Evolutionary conservation across 2,329 filamentous ascomycete species (phyloP), one percentile per base, ranked within the genome.

Genomic region (Didymella arachidicola): DNA sequence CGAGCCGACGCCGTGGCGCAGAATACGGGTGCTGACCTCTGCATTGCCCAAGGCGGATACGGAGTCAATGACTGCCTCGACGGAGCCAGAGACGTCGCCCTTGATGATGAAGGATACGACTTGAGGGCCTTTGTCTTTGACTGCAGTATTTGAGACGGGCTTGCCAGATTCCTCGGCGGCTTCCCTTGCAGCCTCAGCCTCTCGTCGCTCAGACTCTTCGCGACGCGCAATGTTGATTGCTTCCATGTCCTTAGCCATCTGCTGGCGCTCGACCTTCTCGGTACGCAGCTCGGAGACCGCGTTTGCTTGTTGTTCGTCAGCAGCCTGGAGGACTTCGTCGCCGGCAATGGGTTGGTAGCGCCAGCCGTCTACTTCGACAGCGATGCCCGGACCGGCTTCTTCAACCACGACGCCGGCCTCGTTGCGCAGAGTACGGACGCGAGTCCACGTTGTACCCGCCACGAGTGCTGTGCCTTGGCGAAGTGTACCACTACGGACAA

Each of bases 331-430:
- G 8, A 96, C 89, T 79, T 92, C 87, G 69, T 96, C 91, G 48
- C 96, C 96, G 1, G 95, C 94, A 25, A 86, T 84, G 0, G 95
- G 94, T 64, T 92, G 89, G 34, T 92, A 90, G 68, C 89, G 88
- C 95, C 95, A 99, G n/a, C 95, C 95, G 62, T 97, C 87, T 19
- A 99, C 87, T 77, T 98, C 92, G 3, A 97, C 91, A 0, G 96
- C 93, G 27, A 89, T 95, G 34, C 95, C 95, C 0, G 95, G 96
- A 0, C 88, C 87, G 14, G 92, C 93, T 76, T 92, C 88, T 1
- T 81, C 67, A 16, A 98, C 80, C 12, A 88, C 82, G 2, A 84
- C 79, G 19, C 95, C 94, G 4, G 89, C 89, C 80, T 98, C 94
- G 72, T 97, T 96, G 26, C 88, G 87, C 22, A 99, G 82, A 32